Evolutionary conservation across 305 asterid genomes (phyloP), one percentile per base, ranked within the genome.

Genomic region (Fraxinus velutina): DNA sequence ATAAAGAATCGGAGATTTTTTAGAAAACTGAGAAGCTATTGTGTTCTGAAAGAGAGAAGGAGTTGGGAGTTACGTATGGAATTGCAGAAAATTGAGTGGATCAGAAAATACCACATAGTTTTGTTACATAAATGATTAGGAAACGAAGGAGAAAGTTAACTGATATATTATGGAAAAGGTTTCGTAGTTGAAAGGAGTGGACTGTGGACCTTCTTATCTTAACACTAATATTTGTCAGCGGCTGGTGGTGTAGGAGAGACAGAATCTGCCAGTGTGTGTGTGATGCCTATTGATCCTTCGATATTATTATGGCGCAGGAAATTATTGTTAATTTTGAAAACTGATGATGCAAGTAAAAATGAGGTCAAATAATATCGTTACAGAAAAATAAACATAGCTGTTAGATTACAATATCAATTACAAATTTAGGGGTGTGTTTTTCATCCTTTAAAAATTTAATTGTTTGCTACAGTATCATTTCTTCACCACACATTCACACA

Each of bases 61-160:
- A 50, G 62, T 68, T 77, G 39, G 68, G 55, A 15, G 62, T 50
- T 50, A 50, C 62, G 22, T 50, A 15, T 15, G 62, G 79, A 81
- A 64, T 77, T 77, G 81, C 70, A 73, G 22, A 76, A 79, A 82
- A 42, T 80, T 85, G 92, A 88, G 94, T 91, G 93, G 97, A 90
- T 88, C 88, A 83, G 81, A 85, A 79, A 79, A 37, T 78, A 81
- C 90, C 88, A 82, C 90, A 62, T 52, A 52, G 62, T 52, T 52
- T 52, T 15, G 21, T n/a, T 52, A n/a, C 62, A 52, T n/a, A 52
- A 15, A 52, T 52, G 62, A 52, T 52, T n/a, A 52, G 8, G 62
- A 52, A 15, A 50, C n/a, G 22, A 50, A 12, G 17, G 55, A 44
- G 55, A 12, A 44, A 12, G 55, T 47, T 47, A 13, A 13, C 5